A percentile compares a stretch with the other conserved stretches of the same genome.
These are phyloP conservation scores for Scheffersomyces titani DNA, from an alignment of 1,139 yeast genomes.

Conservation along the genomic window DNA sequence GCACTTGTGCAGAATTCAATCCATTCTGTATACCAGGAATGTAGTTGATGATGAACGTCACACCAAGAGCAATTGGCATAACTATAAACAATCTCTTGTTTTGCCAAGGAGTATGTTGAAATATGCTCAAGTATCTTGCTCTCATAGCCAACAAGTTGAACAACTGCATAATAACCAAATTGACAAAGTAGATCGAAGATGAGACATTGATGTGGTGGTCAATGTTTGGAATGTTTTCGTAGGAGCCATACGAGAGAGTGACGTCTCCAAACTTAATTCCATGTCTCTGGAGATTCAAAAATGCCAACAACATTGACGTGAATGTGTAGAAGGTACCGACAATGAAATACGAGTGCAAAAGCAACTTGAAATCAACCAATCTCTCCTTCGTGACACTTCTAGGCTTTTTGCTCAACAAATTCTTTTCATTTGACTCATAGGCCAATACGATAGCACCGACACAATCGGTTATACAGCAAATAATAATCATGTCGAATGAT, in stretches of 20 bases:
- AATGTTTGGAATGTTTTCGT: constrained; percentile 26
- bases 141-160: constrained; percentile 50
- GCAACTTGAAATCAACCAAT: constrained; percentile 42
- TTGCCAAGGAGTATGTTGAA: constrained; percentile 40
- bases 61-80: constrained; percentile 38
- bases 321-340: constrained; percentile 46
- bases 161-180: constrained; percentile 51
- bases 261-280: constrained; percentile 40
- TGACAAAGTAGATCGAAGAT: constrained; percentile 51
- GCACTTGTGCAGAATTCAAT: constrained; percentile 41
- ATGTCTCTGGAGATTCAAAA: constrained; percentile 38
- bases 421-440: constrained; percentile 46
- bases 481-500: constrained; percentile 54
- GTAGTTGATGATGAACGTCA: constrained; percentile 49
- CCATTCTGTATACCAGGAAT: constrained; percentile 43
- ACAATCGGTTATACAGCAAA: constrained; percentile 52
- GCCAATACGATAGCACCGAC: constrained; percentile 47
- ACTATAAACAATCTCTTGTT: constrained; percentile 35
- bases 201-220: constrained; percentile 30
- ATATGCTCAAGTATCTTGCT: constrained; percentile 44
- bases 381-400: constrained; percentile 45
- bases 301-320: constrained; percentile 45
- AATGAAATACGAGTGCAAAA: constrained; percentile 46
- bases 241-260: constrained; percentile 40
- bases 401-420: constrained; percentile 44